Evolutionary conservation across 164 flowering plant species (phyloP).

Genomic region (Macadamia integrifolia): DNA sequence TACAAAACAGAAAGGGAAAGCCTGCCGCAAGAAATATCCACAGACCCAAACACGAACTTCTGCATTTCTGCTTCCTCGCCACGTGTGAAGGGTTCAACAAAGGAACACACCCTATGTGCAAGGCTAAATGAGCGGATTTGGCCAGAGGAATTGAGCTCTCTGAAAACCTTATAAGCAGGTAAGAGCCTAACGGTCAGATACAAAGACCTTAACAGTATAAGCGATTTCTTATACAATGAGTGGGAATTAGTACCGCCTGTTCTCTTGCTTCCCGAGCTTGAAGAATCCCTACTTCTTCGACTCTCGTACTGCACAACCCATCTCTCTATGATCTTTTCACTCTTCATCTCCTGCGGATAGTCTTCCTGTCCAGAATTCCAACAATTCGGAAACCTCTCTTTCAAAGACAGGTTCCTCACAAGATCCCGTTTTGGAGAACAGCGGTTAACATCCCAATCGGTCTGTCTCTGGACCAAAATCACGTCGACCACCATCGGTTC

Average conservation of each 20-base stretch:
- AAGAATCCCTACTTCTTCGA: constrained; percentile 36
- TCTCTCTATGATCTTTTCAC: constrained; percentile 78
- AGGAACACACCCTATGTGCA: constrained; percentile 55
- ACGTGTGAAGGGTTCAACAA: constrained; percentile 70
- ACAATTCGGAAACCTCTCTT: constrained; percentile 28
- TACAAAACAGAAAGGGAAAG: constrained; percentile 74
- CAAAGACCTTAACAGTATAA: constrained; percentile 69
- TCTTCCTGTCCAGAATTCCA: constrained; percentile 53
- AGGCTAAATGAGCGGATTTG: constrained; percentile 49
- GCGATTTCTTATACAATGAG: constrained; percentile 57
- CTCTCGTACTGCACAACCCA: constrained; percentile 86
- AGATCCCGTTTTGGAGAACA: constrained; percentile 34
- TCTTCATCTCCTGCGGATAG: constrained; percentile 28
- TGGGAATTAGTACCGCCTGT: constrained; percentile 33
- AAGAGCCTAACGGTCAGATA: constrained; percentile 72
- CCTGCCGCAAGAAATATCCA: constrained; percentile 75
- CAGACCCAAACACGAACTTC: constrained; percentile 60
- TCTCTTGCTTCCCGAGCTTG: constrained; percentile 38
- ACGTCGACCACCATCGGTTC: constrained; percentile 86
- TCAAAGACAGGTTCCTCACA: constrained; percentile 32
- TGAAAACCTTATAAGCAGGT: constrained; percentile 80
- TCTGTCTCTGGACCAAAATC: constrained; percentile 45
- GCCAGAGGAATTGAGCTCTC: constrained; percentile 61
- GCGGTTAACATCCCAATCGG: constrained; percentile 29
- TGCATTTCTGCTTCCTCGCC: constrained; percentile 79